Base-by-base conservation (phyloP, 176 grass and related monocot species). In the Guadua angustifolia region DNA sequence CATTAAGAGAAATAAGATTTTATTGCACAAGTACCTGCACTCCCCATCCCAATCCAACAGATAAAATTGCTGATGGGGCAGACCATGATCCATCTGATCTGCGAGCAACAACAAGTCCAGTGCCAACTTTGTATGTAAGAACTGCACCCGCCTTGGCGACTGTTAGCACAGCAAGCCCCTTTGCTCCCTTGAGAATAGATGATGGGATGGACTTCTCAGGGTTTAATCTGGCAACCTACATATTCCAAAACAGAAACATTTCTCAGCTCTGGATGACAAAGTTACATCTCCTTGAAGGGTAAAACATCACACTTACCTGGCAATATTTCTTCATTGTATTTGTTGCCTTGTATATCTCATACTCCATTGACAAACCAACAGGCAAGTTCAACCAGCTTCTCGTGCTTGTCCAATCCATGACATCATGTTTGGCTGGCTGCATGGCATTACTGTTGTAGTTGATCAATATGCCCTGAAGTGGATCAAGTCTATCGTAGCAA, bases 11-110 rank as follows among this genome's bases (percentile, higher is more conserved):
- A 9, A 79, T 33, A 76, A 74, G 6, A 83, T 74, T 79, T 77
- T 68, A 83, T 64, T 52, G 14, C 32, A 74, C 0, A 88, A 82
- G 42, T 91, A 98, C 95, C 93, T 95, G 96, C 60, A 88, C 87
- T 83, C 96, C 96, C 93, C 96, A 99, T 89, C 96, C 96, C 79
- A 99, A 71, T 79, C 96, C 96, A 90, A 94, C 45, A 77, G 91
- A 95, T 40, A 94, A 69, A 82, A 99, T 99, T 51, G 96, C 89
- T 49, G 96, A 99, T 1, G 96, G 96, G 8, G 96, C 93, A 43
- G 93, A 99, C 96, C 96, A 99, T 66, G 96, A 92, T 69, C 96
- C 96, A 86, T 99, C 87, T 79, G 86, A 79, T 63, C 85, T 92
- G 56, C 89, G 90, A 83, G 93, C 88, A 88, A 99, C 82, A 63